Evolutionary conservation across 129 eudicot genomes (phyloP), one percentile per base, ranked within the genome.

Genomic region (Sambucus nigra): DNA sequence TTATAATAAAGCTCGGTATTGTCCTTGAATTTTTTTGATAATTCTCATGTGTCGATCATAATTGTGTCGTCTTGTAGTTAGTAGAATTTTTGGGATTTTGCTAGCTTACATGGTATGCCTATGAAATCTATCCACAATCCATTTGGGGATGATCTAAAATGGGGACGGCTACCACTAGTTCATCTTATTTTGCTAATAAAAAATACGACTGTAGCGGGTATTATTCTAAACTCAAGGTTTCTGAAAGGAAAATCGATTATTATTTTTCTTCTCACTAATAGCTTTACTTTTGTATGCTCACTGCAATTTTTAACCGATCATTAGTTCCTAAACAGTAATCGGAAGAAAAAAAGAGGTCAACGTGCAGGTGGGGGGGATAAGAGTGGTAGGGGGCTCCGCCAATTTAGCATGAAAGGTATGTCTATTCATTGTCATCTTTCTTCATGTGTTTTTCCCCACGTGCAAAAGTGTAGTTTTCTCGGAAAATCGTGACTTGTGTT

Each of bases 381-480:
- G 69, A 76, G 69, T 49, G 93, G 88, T 25, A 66, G 94, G 71
- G 96, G 96, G 68, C 94, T 87, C 22, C 82, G 96, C 26, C 89
- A 83, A 45, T 87, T 82, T 61, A 87, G 96, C 80, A 82, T 87
- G 96, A 87, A 87, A 87, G 96, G 96, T 82, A 60, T 72, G 47
- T 59, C 3, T n/a, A n/a, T 5, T 14, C 50, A 25, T 59, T 25
- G 19, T 52, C 60, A 16, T 59, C 29, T 47, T 42, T 28, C 25
- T 55, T 13, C 13, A n/a, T 45, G 23, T 29, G 18, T n/a, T 69
- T 32, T 57, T 14, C 2, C 19, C 4, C 8, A 29, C 4, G 35
- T 29, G 8, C 35, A 29, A n/a, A n/a, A 29, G 5, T 29, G 35
- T 3, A 29, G 35, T n/a, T n/a, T n/a, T n/a, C n/a, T n/a, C n/a